Evolutionary conservation across 495 filamentous ascomycete genomes (phyloP).

Genomic region (Tetracladium setigerum): DNA sequence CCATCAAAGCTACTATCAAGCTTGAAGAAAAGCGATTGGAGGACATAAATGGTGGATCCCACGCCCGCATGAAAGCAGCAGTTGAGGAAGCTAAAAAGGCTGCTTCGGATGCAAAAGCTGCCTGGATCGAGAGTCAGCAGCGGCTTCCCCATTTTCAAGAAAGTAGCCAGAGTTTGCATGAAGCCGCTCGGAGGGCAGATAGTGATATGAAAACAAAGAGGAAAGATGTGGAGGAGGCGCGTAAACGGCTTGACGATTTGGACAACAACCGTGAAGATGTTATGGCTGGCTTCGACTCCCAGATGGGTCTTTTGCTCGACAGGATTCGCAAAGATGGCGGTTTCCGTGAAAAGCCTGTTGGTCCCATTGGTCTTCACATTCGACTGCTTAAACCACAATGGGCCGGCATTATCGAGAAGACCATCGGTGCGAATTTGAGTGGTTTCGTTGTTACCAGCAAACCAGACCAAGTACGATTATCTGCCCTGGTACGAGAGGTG

Average conservation of each 20-base stretch:
- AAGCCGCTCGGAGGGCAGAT: slow-evolving; percentile 22
- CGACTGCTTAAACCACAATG: slow-evolving; percentile 71
- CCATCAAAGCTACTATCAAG: slow-evolving; percentile 30
- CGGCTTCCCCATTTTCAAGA: slow-evolving; percentile 12
- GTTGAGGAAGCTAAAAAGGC: slow-evolving; percentile 41
- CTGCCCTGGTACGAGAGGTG: slow-evolving; percentile 50
- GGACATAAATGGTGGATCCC: slow-evolving; percentile 44
- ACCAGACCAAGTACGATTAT: slow-evolving; percentile 56
- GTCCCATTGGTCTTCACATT: slow-evolving; percentile 73
- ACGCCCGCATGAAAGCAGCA: slow-evolving; percentile 28
- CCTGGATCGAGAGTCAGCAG: slow-evolving; percentile 10
- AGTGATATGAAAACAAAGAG: slow-evolving; percentile 37
- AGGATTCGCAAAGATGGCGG: slow-evolving; percentile 57
- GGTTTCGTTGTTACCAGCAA: slow-evolving; percentile 77
- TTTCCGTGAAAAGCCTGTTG: slow-evolving; percentile 68
- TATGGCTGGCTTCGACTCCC: slow-evolving; percentile 51
- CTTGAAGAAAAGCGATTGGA: slow-evolving; percentile 39
- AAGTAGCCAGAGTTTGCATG: slow-evolving; percentile 1
- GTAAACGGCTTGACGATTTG: slow-evolving; percentile 34
- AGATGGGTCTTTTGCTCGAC: slow-evolving; percentile 54
- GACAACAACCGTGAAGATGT: slow-evolving; percentile 38
- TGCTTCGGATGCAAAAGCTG: slow-evolving; percentile 22
- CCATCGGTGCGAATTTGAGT: slow-evolving; percentile 54
- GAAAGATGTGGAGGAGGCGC: slow-evolving; percentile 17
- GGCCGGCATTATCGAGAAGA: slow-evolving; percentile 74